Base-by-base conservation (phyloP, 371 early-diverging fungal genomes). In the Syncephalastrum racemosum region DNA sequence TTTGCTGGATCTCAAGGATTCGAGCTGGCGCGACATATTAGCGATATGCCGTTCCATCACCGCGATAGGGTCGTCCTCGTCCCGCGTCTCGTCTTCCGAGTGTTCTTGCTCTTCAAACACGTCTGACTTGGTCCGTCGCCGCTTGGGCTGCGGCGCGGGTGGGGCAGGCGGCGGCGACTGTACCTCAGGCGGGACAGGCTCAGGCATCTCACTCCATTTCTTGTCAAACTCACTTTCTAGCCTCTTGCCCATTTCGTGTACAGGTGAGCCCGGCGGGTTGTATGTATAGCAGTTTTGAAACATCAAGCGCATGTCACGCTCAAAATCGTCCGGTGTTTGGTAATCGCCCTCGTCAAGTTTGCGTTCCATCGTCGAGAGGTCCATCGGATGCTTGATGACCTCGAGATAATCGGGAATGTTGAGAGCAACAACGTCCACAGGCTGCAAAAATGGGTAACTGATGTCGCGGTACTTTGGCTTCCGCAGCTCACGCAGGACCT, bases 301-400 rank as follows among this genome's bases (percentile, higher is more conserved):
- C 81, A 97, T 92, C 8, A 94, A 79, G 10, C 90, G 87, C 36
- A 93, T 75, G 64, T 99, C 99, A 0, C 77, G 76, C 57, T 90
- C 89, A 60, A 97, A 97, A 42, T 89, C 91, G 5, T 79, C 82
- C 1, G 90, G 79, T 7, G 71, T 75, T 0, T 69, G 58, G 68
- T 99, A 99, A 22, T 81, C 78, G 12, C 87, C 89, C 14, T 69
- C 63, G 45, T 92, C 91, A 15, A 99, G 72, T 69, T 95, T 95
- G 41, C 82, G 79, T 63, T 86, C 83, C 40, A 99, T 90, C 0
- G 99, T 99, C 15, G 89, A 82, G 20, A 99, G 53, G 69, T 99
- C 99, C 99, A 99, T 99, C 4, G 99, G 99, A 47, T 93, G 68
- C 63, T 93, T 98, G 66, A 99, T 89, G 40, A 99, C 87, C 2